Evolutionary conservation across 768 basidiomycete species (phyloP).

Genomic region (Mycena venus): DNA sequence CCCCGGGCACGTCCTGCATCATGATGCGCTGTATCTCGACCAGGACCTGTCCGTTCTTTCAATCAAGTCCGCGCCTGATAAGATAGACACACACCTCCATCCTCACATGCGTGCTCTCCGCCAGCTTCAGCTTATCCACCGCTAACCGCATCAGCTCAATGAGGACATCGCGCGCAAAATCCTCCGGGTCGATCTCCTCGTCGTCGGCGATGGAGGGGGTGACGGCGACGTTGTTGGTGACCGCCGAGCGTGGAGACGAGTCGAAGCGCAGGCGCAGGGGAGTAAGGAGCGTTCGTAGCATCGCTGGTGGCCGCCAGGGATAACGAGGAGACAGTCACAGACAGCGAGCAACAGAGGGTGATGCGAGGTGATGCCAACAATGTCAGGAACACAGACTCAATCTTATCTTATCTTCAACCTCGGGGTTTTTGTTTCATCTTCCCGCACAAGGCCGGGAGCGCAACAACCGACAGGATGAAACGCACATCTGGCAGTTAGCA

Average conservation of each 20-base stretch:
- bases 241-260: constrained; percentile 48
- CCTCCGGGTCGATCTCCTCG: constrained; percentile 68
- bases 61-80: background rate
- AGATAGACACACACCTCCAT: constrained; percentile 62
- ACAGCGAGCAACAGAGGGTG: background rate
- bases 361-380: background rate
- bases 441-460: too few relatives aligned
- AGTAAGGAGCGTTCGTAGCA: constrained; percentile 72
- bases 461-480: too few relatives aligned
- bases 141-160: constrained; percentile 78
- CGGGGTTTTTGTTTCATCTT: background rate
- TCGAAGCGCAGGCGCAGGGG: constrained; percentile 72
- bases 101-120: constrained; percentile 59
- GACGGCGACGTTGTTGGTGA: constrained; percentile 37
- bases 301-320: constrained; percentile 37
- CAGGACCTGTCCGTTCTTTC: constrained; percentile 59
- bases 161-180: constrained; percentile 81
- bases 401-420: background rate
- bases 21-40: constrained; percentile 77
- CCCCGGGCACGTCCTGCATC: constrained; percentile 64
- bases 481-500: too few relatives aligned
- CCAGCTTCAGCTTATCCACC: constrained; percentile 77
- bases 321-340: background rate
- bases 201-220: constrained; percentile 39
- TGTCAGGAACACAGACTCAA: background rate